Conservation (phyloP, 2,329 filamentous ascomycete genomes). For the Diaporthe vaccinii region DNA sequence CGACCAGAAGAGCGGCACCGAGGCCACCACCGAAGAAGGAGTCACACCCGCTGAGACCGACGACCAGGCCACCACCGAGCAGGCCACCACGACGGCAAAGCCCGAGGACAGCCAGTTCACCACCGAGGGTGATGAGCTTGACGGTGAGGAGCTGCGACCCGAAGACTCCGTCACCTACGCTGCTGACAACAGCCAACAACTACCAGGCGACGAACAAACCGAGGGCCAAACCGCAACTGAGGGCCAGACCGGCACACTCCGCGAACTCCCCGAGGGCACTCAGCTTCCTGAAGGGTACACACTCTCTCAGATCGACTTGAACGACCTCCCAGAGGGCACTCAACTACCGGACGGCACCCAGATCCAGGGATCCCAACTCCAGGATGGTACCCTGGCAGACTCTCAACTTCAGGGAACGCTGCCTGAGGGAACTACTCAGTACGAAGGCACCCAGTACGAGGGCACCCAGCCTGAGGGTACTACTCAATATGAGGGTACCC, state of each 20-base stretch:
- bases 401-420: background rate
- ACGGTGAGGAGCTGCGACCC: constrained; percentile 36
- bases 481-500: background rate
- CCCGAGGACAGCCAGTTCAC: constrained; percentile 25
- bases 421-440: constrained; percentile 15
- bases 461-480: constrained; percentile 17
- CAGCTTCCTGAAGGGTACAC: constrained; percentile 23
- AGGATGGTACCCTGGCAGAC: constrained; percentile 7
- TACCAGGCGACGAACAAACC: constrained; percentile 13
- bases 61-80: constrained; percentile 39
- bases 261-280: background rate
- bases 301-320: background rate
- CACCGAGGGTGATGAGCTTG: constrained; percentile 26
- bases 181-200: constrained; percentile 38
- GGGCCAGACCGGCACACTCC: background rate
- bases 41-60: constrained; percentile 39
- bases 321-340: constrained; percentile 21
- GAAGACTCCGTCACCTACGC: constrained; percentile 42
- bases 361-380: constrained; percentile 22
- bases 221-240: background rate
- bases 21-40: constrained; percentile 35
- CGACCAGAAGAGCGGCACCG: constrained; percentile 40
- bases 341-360: constrained; percentile 13
- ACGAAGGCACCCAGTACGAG: constrained; percentile 28
- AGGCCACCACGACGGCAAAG: constrained; percentile 39